Evolutionary conservation across 2,329 filamentous ascomycete genomes (phyloP).

Genomic region (Fusarium pseudocircinatum): DNA sequence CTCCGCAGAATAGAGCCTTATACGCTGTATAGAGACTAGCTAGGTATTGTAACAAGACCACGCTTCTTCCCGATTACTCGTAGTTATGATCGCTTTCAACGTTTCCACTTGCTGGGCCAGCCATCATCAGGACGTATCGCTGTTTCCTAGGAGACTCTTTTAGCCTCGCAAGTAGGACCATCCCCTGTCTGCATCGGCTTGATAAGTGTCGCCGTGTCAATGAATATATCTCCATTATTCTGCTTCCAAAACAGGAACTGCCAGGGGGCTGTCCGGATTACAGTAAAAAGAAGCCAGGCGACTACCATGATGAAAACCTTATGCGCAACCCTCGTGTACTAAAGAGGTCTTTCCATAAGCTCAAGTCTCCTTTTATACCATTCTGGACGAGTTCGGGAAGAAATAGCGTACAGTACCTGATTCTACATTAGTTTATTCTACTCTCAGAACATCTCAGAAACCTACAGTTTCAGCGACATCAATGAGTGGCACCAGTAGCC

Average conservation of each 20-base stretch:
- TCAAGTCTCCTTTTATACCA: constrained; percentile 11
- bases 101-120: background rate
- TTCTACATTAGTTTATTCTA: background rate
- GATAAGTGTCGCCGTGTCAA: background rate
- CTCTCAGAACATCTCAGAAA: background rate
- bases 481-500: constrained; percentile 37
- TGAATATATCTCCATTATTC: background rate
- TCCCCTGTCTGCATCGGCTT: background rate
- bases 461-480: constrained; percentile 40
- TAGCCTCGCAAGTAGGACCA: background rate
- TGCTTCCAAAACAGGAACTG: background rate
- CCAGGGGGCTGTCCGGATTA: background rate
- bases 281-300: background rate
- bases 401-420: constrained; percentile 4
- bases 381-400: background rate
- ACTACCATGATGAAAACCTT: background rate
- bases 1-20: background rate
- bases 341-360: constrained; percentile 7
- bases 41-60: background rate
- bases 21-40: background rate
- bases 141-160: background rate
- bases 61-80: background rate
- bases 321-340: constrained; percentile 8
- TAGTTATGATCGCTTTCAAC: background rate
- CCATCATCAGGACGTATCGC: background rate